Conservation (phyloP, 176 grass and related monocot genomes). For the Aegilops umbellulata region DNA sequence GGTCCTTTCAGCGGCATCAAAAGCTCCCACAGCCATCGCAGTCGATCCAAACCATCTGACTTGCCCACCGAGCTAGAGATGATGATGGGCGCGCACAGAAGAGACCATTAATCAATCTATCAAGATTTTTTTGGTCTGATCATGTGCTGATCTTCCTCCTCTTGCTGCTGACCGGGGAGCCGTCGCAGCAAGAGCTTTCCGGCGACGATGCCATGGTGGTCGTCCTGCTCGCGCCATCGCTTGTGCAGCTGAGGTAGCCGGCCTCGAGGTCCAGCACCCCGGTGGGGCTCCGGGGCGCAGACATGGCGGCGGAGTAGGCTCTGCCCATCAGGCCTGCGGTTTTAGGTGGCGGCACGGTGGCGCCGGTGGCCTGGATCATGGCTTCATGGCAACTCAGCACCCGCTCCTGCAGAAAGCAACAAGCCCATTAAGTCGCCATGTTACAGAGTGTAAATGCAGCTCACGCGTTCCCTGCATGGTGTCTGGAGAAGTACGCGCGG, state of each 20-base stretch:
- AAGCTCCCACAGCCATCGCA: constrained; percentile 30
- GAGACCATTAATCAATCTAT: not conserved
- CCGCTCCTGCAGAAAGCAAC: constrained; percentile 56
- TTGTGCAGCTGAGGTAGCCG: constrained; percentile 79
- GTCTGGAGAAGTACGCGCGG: not conserved
- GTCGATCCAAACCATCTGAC: constrained; percentile 15
- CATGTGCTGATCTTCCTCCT: constrained; percentile 87
- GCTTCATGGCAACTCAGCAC: constrained; percentile 55
- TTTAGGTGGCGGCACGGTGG: constrained; percentile 18
- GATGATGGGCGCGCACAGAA: not conserved
- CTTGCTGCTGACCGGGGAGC: constrained; percentile 67
- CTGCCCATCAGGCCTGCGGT: not conserved
- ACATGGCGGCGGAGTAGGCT: not conserved
- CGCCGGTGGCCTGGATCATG: constrained; percentile 42
- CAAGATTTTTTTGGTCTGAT: not conserved
- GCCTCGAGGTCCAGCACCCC: constrained; percentile 90
- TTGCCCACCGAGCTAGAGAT: constrained; percentile 3
- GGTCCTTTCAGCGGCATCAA: constrained; percentile 22
- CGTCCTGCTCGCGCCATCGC: constrained; percentile 12
- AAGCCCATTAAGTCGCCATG: constrained; percentile 7
- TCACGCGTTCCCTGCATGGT: constrained; percentile 18
- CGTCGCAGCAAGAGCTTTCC: constrained; percentile 10
- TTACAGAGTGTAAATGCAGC: constrained; percentile 9
- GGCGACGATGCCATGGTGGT: not conserved
- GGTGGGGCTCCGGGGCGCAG: constrained; percentile 71